A percentile compares a stretch with the other conserved stretches of the same genome.
Evolutionary conservation across 345 rosid species (phyloP).

Genomic region (Odontarrhena argentea): DNA sequence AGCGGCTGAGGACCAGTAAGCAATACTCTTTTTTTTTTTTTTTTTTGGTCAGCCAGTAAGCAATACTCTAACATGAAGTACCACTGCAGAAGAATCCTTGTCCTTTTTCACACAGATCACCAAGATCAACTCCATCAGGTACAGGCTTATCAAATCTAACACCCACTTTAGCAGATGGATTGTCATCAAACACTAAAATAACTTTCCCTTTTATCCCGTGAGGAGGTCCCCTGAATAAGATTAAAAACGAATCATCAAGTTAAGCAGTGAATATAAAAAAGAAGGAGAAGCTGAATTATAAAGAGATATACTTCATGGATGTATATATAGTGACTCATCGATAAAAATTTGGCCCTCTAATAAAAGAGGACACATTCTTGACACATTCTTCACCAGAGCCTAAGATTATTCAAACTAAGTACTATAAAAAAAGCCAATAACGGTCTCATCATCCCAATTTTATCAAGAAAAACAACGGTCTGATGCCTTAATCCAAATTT

Average conservation of each 20-base stretch:
- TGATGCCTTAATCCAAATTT: conserved; percentile 16
- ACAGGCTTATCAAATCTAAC: conserved; percentile 80
- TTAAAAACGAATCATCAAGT: conserved; percentile 1
- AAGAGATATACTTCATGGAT: not conserved
- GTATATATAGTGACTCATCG: conserved; percentile 6
- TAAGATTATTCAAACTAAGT: conserved; percentile 2
- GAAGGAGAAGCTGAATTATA: not conserved
- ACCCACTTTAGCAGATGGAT: conserved; percentile 79
- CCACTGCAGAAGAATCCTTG: conserved; percentile 87
- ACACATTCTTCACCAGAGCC: conserved; percentile 14
- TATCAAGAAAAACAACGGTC: too few species aligned
- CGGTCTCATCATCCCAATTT: not conserved
- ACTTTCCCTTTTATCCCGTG: conserved; percentile 72
- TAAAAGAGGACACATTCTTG: conserved; percentile 6
- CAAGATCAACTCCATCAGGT: conserved; percentile 88
- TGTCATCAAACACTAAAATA: conserved; percentile 62
- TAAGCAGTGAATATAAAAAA: conserved; percentile 15
- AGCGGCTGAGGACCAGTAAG: conserved; percentile 27
- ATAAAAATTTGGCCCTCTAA: conserved; percentile 1
- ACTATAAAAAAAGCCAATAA: conserved; percentile 2
- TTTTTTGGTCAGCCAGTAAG: too few species aligned
- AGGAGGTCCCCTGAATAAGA: conserved; percentile 63
- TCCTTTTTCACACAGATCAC: conserved; percentile 65
- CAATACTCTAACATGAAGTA: conserved; percentile 44
- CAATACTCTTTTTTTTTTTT: too few species aligned